Conservation (phyloP, 139 green algal species). For the Nannochloris sp. region DNA sequence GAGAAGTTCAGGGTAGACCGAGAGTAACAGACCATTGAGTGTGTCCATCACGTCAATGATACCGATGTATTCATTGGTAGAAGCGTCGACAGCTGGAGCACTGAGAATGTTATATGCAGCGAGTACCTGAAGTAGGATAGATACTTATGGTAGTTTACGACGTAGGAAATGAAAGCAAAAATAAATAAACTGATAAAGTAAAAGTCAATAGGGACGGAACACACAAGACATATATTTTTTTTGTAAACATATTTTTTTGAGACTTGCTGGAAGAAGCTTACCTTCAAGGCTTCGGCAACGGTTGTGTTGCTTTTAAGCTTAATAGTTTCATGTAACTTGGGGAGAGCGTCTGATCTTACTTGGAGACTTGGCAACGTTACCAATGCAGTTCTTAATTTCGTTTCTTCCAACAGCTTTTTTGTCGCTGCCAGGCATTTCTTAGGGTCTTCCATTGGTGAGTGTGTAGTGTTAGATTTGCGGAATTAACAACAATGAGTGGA, state of each 20-base stretch:
- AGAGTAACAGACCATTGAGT: constrained; percentile 5
- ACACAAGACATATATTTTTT: too few relatives aligned
- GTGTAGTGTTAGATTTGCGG: too few relatives aligned
- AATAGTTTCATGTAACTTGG: neutral
- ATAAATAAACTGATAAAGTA: neutral
- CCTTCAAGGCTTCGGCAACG: neutral
- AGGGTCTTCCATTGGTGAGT: too few relatives aligned
- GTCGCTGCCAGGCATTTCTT: neutral
- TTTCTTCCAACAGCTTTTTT: neutral
- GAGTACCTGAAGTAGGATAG: too few relatives aligned
- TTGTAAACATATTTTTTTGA: too few relatives aligned
- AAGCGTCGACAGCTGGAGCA: constrained; percentile 11
- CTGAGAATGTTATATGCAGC: constrained; percentile 22
- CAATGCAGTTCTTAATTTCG: neutral
- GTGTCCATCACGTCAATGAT: constrained; percentile 19
- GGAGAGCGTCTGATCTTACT: neutral
- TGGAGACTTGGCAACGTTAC: neutral
- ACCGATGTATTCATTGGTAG: constrained; percentile 20
- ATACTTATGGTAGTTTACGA: neutral
- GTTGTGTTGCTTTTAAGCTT: neutral
- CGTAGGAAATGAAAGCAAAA: constrained; percentile 1
- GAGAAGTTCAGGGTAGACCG: constrained; percentile 23
- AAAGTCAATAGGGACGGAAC: too few relatives aligned
- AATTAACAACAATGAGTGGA: too few relatives aligned
- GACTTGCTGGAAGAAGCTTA: neutral